Base-by-base conservation (phyloP, 768 basidiomycete species). In the Tylopilus rubrobrunneus region DNA sequence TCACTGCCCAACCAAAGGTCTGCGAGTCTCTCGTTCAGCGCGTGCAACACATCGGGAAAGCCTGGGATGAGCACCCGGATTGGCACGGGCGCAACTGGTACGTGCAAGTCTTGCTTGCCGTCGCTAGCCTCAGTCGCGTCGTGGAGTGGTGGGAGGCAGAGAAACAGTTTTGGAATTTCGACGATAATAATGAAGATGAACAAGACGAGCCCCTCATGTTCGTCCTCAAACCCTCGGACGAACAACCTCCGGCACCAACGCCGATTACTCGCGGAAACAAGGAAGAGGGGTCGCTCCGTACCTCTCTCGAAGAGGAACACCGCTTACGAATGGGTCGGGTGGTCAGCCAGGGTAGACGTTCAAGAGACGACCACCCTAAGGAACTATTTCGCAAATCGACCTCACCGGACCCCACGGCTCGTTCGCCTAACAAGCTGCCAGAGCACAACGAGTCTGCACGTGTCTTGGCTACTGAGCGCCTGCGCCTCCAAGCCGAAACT, bases 121-220 rank as follows among this genome's bases (percentile, higher is more conserved):
- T 98, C 45, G 97, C 97, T 31, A 93, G 92, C 64, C 84, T 99
- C 58, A 91, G 88, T 70, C 88, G 96, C 53, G 97, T 98, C 28
- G 88, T 98, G 58, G 97, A 98, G 66, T 99, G 97, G 96, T 98
- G 94, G 93, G 95, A 97, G 71, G 97, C 97, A 11, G 96, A 98
- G 76, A 95, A 95, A 66, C 92, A 95, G 61, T 99, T 99, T 71
- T 99, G 97, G 97, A 97, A 97, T 65, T 98, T 98, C 67, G 90
- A 95, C 65, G 91, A 92, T 66, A 87, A 91, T 62, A 87, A 89
- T 56, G 89, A 89, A 43, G 86, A 91, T 55, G 92, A 93, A 62
- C 85, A 89, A 66, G 88, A 92, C 52, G 96, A 98, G 60, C 92
- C 92, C 1, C 74, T 98, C 47, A 83, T 87, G 60, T 98, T 98